Evolutionary conservation across 805 yeast species (phyloP).

Genomic region (Kluyveromyces starmeri): DNA sequence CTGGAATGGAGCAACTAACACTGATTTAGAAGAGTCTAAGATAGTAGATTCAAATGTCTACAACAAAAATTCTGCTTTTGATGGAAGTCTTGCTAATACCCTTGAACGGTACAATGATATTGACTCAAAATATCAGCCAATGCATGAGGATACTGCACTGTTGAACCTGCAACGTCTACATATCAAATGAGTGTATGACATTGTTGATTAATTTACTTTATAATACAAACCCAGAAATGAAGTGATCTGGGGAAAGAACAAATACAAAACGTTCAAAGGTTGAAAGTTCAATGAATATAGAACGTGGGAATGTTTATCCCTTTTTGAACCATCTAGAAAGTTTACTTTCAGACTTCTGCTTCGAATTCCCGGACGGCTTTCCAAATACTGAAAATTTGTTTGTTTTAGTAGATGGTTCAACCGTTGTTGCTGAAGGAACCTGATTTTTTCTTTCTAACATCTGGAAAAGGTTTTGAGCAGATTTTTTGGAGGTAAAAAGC

Average conservation of each 20-base stretch:
- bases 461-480: conserved; percentile 1
- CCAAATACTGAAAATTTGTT: not conserved
- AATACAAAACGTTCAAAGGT: too few species aligned
- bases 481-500: conserved; percentile 3
- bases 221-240: too few species aligned
- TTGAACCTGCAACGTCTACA: not conserved
- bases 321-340: conserved; percentile 8
- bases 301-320: not conserved
- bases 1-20: conserved; percentile 14
- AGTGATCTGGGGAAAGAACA: too few species aligned
- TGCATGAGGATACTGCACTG: conserved; percentile 1
- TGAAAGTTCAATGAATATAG: too few species aligned
- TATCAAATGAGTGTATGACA: conserved; percentile 3
- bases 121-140: conserved; percentile 7
- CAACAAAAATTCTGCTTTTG: conserved; percentile 9
- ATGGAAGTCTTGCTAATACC: conserved; percentile 17
- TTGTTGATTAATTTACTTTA: too few species aligned
- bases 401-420: not conserved
- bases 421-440: not conserved
- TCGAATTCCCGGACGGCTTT: not conserved
- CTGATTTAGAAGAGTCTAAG: not conserved
- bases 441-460: not conserved
- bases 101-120: conserved; percentile 10
- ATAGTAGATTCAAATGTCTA: conserved; percentile 8
- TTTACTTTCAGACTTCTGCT: conserved; percentile 1